phyloP scores from a whole-genome alignment of 176 grass and related monocot species.

The Elymus sibiricus region DNA sequence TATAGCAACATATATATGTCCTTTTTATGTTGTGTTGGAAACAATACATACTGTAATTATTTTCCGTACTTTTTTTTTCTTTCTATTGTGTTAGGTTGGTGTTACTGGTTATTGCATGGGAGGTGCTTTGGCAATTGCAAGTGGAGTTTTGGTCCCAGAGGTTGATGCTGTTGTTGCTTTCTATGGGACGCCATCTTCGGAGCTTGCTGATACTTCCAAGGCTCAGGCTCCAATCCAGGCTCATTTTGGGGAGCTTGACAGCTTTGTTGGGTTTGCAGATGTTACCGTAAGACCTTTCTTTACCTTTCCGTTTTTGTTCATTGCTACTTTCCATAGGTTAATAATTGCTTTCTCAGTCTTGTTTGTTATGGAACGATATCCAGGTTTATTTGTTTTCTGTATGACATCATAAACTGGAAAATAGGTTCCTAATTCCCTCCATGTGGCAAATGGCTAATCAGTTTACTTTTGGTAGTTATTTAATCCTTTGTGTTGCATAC shows the following conservation, averaged over 20 bases:
- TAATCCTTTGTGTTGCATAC: neutral
- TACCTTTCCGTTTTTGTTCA: neutral
- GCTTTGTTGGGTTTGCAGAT: slow-evolving; percentile 80
- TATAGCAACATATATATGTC: neutral
- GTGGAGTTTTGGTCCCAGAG: slow-evolving; percentile 80
- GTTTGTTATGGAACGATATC: neutral
- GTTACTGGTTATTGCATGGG: slow-evolving; percentile 95
- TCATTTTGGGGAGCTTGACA: slow-evolving; percentile 89
- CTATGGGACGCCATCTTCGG: slow-evolving; percentile 72
- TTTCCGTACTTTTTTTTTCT: neutral
- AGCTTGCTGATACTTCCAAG: slow-evolving; percentile 81
- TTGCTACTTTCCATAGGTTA: neutral
- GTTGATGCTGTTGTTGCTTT: slow-evolving; percentile 95
- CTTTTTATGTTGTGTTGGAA: neutral
- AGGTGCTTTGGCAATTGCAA: slow-evolving; percentile 89
- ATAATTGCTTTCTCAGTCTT: neutral
- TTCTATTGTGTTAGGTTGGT: slow-evolving; percentile 55
- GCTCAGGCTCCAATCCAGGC: slow-evolving; percentile 89
- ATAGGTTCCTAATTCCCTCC: neutral
- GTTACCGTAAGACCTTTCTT: slow-evolving; percentile 56
- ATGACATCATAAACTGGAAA: neutral
- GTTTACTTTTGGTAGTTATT: neutral
- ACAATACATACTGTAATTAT: neutral
- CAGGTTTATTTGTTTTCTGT: neutral
- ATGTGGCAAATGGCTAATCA: neutral